Conservation (phyloP, 768 basidiomycete genomes). For the Tylopilus cervinicoccineus region DNA sequence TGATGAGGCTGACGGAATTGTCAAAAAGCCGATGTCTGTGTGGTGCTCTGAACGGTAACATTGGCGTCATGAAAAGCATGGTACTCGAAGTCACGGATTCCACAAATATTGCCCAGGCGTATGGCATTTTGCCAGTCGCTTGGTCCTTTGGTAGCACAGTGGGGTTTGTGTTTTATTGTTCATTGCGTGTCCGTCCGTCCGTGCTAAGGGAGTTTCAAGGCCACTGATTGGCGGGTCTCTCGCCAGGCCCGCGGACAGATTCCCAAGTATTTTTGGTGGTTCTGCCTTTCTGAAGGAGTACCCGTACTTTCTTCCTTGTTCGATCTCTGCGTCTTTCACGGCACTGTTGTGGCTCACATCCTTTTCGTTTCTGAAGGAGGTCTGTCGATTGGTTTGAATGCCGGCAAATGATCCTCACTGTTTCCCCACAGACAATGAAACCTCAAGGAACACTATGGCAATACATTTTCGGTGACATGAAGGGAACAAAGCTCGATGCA, state of each 20-base stretch:
- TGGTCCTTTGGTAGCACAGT: conserved; percentile 43
- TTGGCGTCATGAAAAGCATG: conserved; percentile 47
- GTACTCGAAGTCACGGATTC: conserved; percentile 39
- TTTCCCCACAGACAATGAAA: no score
- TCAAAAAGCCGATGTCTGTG: conserved; percentile 40
- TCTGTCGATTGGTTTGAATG: no score
- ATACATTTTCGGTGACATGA: conserved; percentile 10
- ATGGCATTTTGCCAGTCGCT: conserved; percentile 54
- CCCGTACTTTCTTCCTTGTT: conserved; percentile 73
- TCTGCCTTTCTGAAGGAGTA: conserved; percentile 57
- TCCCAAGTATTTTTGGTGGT: conserved; percentile 55
- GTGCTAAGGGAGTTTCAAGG: conserved; percentile 32
- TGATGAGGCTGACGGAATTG: neutral
- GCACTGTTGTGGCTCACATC: conserved; percentile 46
- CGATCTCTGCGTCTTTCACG: conserved; percentile 55
- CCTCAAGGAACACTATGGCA: conserved; percentile 9
- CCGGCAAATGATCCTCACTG: no score
- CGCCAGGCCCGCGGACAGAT: conserved; percentile 61
- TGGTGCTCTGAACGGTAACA: conserved; percentile 53
- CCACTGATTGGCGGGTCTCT: conserved; percentile 69
- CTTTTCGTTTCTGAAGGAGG: conserved; percentile 54
- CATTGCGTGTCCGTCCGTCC: neutral
- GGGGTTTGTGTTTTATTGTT: conserved; percentile 33
- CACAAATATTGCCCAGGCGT: conserved; percentile 37
- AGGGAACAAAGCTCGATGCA: neutral